Base-by-base conservation (phyloP, 108 stramenopile genomes). In the Nitzschia inconspicua region DNA sequence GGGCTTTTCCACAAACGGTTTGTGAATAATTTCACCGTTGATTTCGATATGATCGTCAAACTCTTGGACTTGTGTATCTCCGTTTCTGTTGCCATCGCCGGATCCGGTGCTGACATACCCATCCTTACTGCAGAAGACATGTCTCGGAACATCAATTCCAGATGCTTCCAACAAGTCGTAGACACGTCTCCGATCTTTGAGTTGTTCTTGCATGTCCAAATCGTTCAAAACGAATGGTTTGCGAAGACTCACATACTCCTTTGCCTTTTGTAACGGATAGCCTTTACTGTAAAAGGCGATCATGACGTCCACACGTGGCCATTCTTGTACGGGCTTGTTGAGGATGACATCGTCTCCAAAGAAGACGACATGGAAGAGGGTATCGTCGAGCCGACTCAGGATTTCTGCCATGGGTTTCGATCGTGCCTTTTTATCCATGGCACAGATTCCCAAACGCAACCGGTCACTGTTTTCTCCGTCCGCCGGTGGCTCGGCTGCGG, bases 1-100 rank as follows among this genome's bases (percentile, higher is more conserved):
- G 1, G 98, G 98, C 76, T 99, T 99, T 68, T 99, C 98, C 5
- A 99, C 97, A 60, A 99, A 97, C 6, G 98, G 98, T 68, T 99
- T 99, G 79, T 98, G 69, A 46, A 99, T 90, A 29, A 47, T 60
- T 16, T 91, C 73, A n/a, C 95, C 95, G 60, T 96, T 95, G 26
- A 98, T 76, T 70, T 92, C 91, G 44, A 98, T 94, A 60, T 89
- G 91, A 73, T 98, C 97, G 47, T 98, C 97, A 70, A 81, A 82
- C 59, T 98, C 97, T 30, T 75, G 76, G 6, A 98, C 63, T 40
- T 75, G 76, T 27, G 41, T 36, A 34, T 84, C 75, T 6, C 80
- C 68, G 14, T 48, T 24, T 32, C 51, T 36, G 59, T 83, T 73
- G 9, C 83, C 84, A 52, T 79, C 85, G 10, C 83, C 85, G 9